Percentiles rank a stretch among this genome's conserved stretches.
Evolutionary conservation across 1,284 basidiomycete genomes (phyloP).

Genomic region (Trametes pubescens): DNA sequence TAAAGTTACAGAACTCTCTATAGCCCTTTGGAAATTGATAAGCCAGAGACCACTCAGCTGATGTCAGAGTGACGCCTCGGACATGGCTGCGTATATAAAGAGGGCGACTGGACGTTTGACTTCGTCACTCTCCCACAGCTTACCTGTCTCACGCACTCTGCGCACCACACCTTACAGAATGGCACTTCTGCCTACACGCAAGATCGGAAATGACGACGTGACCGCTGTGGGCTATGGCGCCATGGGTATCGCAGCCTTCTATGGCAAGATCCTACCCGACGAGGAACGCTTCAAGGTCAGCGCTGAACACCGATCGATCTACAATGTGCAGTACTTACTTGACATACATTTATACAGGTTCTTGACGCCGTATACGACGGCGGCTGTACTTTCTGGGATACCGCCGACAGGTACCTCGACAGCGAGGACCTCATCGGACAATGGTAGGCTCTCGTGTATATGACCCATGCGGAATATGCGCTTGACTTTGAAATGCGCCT

Average conservation of each 20-base stretch:
- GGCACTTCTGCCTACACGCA: constrained; percentile 33
- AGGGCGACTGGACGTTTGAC: no score
- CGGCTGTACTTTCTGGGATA: constrained; percentile 40
- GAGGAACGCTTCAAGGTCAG: constrained; percentile 41
- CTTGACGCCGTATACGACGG: constrained; percentile 35
- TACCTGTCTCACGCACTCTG: no score
- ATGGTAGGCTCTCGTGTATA: constrained; percentile 30
- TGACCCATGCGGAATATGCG: neutral
- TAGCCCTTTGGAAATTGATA: no score
- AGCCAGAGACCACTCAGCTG: no score
- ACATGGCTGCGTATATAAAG: no score
- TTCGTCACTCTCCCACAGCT: no score
- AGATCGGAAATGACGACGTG: constrained; percentile 36
- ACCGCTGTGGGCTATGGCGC: constrained; percentile 41
- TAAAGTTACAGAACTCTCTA: no score
- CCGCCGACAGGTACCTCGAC: constrained; percentile 39
- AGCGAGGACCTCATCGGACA: constrained; percentile 40
- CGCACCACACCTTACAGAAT: constrained; percentile 1
- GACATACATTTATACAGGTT: constrained; percentile 18
- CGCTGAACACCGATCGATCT: neutral
- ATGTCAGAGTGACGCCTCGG: no score
- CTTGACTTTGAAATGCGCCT: neutral
- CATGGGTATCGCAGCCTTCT: constrained; percentile 41
- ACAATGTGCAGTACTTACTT: constrained; percentile 1
- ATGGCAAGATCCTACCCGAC: constrained; percentile 35